Percentiles rank a stretch among this genome's conserved stretches.
These are phyloP conservation scores for Chalciporus piperatus DNA, from an alignment of 768 basidiomycete species.

Conservation along the genomic window DNA sequence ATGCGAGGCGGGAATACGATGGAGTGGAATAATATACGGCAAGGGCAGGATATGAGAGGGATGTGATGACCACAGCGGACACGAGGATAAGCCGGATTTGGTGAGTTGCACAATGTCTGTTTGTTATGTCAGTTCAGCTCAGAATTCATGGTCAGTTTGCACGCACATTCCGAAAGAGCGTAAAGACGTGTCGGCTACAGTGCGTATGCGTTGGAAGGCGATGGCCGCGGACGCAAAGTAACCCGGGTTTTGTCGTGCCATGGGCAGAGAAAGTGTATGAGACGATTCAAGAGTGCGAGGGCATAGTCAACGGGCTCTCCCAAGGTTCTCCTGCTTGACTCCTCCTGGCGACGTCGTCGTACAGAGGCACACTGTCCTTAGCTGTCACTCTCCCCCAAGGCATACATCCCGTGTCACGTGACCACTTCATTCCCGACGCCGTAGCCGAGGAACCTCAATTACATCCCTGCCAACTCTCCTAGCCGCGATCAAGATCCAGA, in stretches of 20 bases:
- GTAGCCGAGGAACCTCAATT: too few species aligned
- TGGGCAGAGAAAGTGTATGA: constrained; percentile 11
- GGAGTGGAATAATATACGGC: constrained; percentile 77
- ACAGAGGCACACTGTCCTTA: too few species aligned
- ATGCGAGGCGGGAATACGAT: constrained; percentile 54
- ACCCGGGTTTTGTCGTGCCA: constrained; percentile 21
- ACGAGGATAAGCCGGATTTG: constrained; percentile 88
- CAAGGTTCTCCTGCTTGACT: not conserved
- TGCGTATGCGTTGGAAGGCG: constrained; percentile 35
- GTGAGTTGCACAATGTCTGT: constrained; percentile 85
- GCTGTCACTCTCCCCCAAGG: too few species aligned
- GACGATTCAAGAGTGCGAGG: not conserved
- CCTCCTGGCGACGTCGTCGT: not conserved
- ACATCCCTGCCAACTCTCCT: too few species aligned
- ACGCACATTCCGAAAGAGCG: constrained; percentile 80
- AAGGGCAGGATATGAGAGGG: constrained; percentile 88
- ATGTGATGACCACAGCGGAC: constrained; percentile 84
- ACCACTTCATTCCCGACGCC: not conserved
- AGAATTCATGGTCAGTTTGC: not conserved
- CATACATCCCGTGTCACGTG: constrained; percentile 16
- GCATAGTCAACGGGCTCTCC: not conserved
- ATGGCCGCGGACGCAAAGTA: constrained; percentile 17
- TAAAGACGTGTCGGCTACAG: constrained; percentile 49
- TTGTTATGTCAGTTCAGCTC: constrained; percentile 7
- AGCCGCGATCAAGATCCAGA: constrained; percentile 3